Percentiles rank a stretch among this genome's conserved stretches.
Evolutionary conservation across 164 flowering plant genomes (phyloP).

Genomic region (Tetracentron sinense): DNA sequence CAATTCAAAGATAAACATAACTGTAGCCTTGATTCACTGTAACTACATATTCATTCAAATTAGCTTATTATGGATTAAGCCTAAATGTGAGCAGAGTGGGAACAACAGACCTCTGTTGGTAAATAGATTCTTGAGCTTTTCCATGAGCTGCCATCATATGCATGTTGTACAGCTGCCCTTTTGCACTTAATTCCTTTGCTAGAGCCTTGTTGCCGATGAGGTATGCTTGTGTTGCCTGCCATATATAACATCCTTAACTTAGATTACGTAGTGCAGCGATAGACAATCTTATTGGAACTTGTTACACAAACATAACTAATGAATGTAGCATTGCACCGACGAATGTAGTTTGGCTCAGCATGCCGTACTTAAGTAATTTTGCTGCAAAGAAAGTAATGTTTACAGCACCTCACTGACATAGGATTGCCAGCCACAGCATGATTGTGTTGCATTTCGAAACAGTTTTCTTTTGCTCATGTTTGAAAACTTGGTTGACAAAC

Average conservation of each 20-base stretch:
- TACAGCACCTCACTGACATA: neutral
- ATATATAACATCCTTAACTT: slow-evolving; percentile 1
- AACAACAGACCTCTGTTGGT: slow-evolving; percentile 83
- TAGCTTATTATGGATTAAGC: too few relatives aligned
- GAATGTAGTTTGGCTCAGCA: neutral
- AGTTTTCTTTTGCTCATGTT: too few relatives aligned
- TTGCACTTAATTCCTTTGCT: slow-evolving; percentile 85
- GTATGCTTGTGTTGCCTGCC: slow-evolving; percentile 90
- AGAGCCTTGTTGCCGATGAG: slow-evolving; percentile 84
- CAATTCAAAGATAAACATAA: too few relatives aligned
- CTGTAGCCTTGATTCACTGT: too few relatives aligned
- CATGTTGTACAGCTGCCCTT: slow-evolving; percentile 86
- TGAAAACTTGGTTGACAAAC: too few relatives aligned
- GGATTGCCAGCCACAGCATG: neutral
- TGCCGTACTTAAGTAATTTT: neutral
- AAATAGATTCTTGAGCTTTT: slow-evolving; percentile 91
- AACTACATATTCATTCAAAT: too few relatives aligned
- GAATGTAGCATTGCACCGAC: neutral
- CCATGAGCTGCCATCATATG: slow-evolving; percentile 97
- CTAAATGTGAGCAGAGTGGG: too few relatives aligned
- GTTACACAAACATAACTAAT: too few relatives aligned
- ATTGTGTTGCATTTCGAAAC: too few relatives aligned
- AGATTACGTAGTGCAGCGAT: neutral
- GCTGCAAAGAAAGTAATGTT: neutral
- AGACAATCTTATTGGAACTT: too few relatives aligned